Evolutionary conservation across 371 early-diverging fungal genomes (phyloP).

Genomic region (Cokeromyces recurvatus): DNA sequence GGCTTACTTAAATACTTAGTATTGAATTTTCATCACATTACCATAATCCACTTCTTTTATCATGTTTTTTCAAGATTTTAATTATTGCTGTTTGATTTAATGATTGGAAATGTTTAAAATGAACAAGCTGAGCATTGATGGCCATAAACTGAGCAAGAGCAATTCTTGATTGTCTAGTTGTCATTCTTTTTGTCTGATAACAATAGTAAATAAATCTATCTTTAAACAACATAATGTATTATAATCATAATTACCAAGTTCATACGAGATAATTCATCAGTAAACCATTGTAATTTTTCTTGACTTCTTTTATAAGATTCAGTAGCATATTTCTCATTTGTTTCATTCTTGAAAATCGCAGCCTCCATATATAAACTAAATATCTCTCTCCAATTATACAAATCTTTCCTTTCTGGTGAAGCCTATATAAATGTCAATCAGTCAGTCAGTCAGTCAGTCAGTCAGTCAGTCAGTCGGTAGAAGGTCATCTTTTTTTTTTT

Average conservation of each 20-base stretch:
- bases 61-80: constrained; percentile 79
- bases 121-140: constrained; percentile 65
- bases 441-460: too few relatives aligned
- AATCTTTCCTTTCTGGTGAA: constrained; percentile 17
- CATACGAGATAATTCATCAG: constrained; percentile 35
- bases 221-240: not conserved
- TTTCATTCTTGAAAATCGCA: constrained; percentile 53
- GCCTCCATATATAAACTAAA: constrained; percentile 64
- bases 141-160: constrained; percentile 53
- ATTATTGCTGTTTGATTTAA: constrained; percentile 70
- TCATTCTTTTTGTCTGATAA: constrained; percentile 19
- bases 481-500: too few relatives aligned
- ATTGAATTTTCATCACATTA: constrained; percentile 4
- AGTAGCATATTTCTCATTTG: constrained; percentile 25
- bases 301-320: constrained; percentile 33
- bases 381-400: constrained; percentile 70
- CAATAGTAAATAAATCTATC: not conserved
- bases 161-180: constrained; percentile 29
- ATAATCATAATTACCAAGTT: constrained; percentile 20
- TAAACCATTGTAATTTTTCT: constrained; percentile 48
- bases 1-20: too few relatives aligned
- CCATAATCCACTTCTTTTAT: constrained; percentile 65
- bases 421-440: too few relatives aligned
- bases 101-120: constrained; percentile 57
- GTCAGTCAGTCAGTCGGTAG: too few relatives aligned